These are phyloP conservation scores for Aristolochia contorta DNA, from an alignment of 164 flowering plant genomes.

Conservation along the genomic window DNA sequence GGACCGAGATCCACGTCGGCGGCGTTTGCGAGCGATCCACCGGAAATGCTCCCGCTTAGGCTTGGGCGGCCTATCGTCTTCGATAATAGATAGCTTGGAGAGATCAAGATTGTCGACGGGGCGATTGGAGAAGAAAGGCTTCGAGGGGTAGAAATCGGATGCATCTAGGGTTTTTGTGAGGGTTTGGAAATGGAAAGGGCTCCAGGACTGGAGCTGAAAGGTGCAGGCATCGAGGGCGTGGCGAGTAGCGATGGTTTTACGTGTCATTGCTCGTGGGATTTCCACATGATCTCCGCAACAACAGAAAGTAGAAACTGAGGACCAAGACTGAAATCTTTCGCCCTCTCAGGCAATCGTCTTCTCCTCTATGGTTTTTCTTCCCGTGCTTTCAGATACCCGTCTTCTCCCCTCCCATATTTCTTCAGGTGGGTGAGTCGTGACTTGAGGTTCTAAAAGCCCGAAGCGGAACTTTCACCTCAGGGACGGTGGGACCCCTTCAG, in stretches of 20 bases:
- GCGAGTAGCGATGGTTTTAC: constrained; percentile 30
- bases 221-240: constrained; percentile 65
- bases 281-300: not conserved
- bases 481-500: no score
- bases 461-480: no score
- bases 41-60: constrained; percentile 22
- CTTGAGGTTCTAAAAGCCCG: no score
- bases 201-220: constrained; percentile 64
- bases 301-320: no score
- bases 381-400: no score
- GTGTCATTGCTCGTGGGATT: constrained; percentile 29
- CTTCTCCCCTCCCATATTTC: no score
- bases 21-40: constrained; percentile 51
- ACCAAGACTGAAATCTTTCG: no score
- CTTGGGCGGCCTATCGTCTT: constrained; percentile 31
- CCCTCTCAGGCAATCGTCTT: no score
- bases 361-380: no score
- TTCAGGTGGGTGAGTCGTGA: no score
- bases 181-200: constrained; percentile 50
- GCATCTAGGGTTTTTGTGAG: constrained; percentile 25
- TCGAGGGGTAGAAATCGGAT: constrained; percentile 15
- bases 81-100: constrained; percentile 52
- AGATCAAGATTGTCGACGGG: constrained; percentile 41
- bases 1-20: constrained; percentile 72
- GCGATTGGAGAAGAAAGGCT: constrained; percentile 15